A percentile compares a stretch with the other conserved stretches of the same genome.
phyloP scores from a whole-genome alignment of 2,329 filamentous ascomycete species.

The Talaromyces sp. region DNA sequence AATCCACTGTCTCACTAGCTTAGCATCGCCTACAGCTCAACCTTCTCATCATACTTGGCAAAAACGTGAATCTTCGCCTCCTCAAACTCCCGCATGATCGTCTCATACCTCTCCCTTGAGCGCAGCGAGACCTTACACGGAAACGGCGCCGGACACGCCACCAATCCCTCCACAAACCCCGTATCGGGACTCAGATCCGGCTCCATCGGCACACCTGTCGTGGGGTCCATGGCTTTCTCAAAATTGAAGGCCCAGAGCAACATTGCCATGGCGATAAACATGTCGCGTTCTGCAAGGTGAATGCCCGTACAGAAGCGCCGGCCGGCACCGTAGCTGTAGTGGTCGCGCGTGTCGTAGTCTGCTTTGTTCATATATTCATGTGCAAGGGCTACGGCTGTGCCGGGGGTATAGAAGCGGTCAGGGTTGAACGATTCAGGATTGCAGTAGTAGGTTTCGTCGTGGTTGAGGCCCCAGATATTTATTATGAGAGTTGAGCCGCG shows the following conservation, averaged over 20 bases:
- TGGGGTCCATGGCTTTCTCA: constrained; percentile 49
- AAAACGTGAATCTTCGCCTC: constrained; percentile 28
- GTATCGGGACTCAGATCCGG: constrained; percentile 23
- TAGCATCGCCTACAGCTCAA: background rate
- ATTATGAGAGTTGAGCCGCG: constrained; percentile 45
- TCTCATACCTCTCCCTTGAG: constrained; percentile 30
- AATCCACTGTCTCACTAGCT: background rate
- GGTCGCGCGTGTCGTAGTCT: constrained; percentile 34
- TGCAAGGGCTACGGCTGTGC: constrained; percentile 13
- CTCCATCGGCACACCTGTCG: constrained; percentile 44
- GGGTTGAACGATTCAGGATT: constrained; percentile 34
- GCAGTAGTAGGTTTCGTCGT: constrained; percentile 41
- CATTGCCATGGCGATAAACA: constrained; percentile 48
- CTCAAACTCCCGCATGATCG: constrained; percentile 32
- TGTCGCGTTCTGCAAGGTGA: constrained; percentile 52
- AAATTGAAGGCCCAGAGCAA: constrained; percentile 53
- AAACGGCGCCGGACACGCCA: constrained; percentile 34
- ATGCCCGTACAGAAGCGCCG: constrained; percentile 33
- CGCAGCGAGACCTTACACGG: constrained; percentile 29
- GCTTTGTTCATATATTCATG: constrained; percentile 28
- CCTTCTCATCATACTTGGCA: constrained; percentile 20
- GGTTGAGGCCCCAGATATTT: constrained; percentile 47
- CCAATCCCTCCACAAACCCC: constrained; percentile 35
- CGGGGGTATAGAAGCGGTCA: constrained; percentile 25
- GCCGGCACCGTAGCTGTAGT: constrained; percentile 24